Evolutionary conservation across 192 early-diverging fungal species (phyloP).

Genomic region (Phlyctochytrium planicorne): DNA sequence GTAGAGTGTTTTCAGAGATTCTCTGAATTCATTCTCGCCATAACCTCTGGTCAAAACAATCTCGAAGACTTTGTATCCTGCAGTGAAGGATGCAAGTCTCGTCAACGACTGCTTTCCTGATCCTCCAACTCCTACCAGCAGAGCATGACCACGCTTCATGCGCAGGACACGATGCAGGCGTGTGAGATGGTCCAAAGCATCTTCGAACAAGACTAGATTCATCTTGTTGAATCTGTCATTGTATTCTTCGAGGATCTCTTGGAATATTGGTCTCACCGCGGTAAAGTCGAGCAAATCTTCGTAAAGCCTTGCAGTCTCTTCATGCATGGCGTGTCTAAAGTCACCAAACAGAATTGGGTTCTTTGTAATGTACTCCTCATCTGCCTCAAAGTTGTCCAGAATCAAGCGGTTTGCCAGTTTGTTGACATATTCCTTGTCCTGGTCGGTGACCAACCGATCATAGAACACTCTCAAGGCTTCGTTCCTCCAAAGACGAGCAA

Average conservation of each 20-base stretch:
- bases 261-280: slow-evolving; percentile 58
- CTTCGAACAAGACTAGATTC: slow-evolving; percentile 65
- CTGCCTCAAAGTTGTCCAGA: slow-evolving; percentile 57
- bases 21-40: slow-evolving; percentile 57
- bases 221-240: slow-evolving; percentile 61
- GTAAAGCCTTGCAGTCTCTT: slow-evolving; percentile 56
- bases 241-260: slow-evolving; percentile 62
- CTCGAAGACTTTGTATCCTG: slow-evolving; percentile 57
- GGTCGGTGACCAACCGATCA: slow-evolving; percentile 55
- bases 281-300: slow-evolving; percentile 62
- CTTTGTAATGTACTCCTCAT: slow-evolving; percentile 53
- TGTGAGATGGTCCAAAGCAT: slow-evolving; percentile 59
- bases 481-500: slow-evolving; percentile 58
- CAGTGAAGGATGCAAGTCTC: slow-evolving; percentile 52
- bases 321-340: slow-evolving; percentile 58
- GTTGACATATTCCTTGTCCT: slow-evolving; percentile 52
- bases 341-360: slow-evolving; percentile 61
- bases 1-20: slow-evolving; percentile 53
- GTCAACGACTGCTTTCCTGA: slow-evolving; percentile 63
- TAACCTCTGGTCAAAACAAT: slow-evolving; percentile 59
- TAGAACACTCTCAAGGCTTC: slow-evolving; percentile 58
- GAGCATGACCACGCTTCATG: slow-evolving; percentile 55
- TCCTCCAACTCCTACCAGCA: slow-evolving; percentile 63
- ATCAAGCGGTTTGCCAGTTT: slow-evolving; percentile 57
- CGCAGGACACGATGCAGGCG: slow-evolving; percentile 56